These are phyloP conservation scores for Solanum hybrid DNA, from an alignment of 305 asterid genomes.

Conservation along the genomic window DNA sequence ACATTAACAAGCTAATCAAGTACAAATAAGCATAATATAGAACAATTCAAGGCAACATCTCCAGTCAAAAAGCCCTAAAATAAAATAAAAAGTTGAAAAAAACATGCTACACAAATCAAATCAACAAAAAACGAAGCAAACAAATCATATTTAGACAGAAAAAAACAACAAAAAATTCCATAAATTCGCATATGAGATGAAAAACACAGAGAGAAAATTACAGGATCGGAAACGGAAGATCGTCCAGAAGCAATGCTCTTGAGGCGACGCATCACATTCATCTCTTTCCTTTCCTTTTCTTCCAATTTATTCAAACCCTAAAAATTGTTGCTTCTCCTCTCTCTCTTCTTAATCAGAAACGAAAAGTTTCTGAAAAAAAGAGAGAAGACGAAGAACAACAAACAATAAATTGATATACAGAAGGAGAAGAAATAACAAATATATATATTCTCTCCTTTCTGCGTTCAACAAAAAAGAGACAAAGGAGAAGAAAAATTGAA, in stretches of 20 bases:
- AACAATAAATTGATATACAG: not conserved
- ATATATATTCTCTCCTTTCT: conserved; percentile 1
- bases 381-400: not conserved
- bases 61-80: not conserved
- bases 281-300: conserved; percentile 6
- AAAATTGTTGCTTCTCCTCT: not conserved
- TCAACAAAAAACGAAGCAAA: not conserved
- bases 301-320: not conserved
- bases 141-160: not conserved
- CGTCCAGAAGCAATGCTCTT: conserved; percentile 99
- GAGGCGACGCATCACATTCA: conserved; percentile 97
- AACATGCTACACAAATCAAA: not conserved
- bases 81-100: not conserved
- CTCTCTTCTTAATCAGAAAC: not conserved
- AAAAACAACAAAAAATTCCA: not conserved
- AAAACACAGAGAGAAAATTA: conserved; percentile 18
- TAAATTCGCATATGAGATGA: not conserved
- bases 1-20: not conserved
- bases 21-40: not conserved
- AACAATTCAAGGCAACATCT: not conserved
- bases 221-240: conserved; percentile 92
- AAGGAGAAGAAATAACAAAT: not conserved
- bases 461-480: conserved; percentile 5
- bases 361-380: not conserved
- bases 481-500: conserved; percentile 3